These are phyloP conservation scores for Aspergillus panamensis DNA, from an alignment of 495 filamentous ascomycete genomes.

Conservation along the genomic window DNA sequence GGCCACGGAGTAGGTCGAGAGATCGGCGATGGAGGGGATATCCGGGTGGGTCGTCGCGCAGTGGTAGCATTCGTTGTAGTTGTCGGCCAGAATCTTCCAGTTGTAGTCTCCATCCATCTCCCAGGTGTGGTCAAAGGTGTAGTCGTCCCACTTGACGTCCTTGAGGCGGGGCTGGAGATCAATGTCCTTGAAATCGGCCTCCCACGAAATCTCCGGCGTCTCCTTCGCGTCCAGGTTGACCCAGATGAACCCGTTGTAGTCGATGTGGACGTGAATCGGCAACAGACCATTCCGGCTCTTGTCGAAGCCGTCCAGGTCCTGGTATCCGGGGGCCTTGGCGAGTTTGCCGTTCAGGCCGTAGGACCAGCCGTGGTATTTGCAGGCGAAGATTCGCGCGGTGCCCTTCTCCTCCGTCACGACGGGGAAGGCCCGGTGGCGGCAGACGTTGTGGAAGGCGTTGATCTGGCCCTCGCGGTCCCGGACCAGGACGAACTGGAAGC, in stretches of 20 bases:
- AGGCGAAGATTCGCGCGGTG: constrained; percentile 48
- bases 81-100: constrained; percentile 51
- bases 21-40: constrained; percentile 40
- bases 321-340: constrained; percentile 55
- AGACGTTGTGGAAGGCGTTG: constrained; percentile 59
- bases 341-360: constrained; percentile 57
- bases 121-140: constrained; percentile 46
- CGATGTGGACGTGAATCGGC: constrained; percentile 45
- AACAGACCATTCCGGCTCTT: constrained; percentile 49
- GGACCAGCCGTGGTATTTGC: constrained; percentile 61
- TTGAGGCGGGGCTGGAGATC: constrained; percentile 36
- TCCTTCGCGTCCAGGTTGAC: constrained; percentile 45
- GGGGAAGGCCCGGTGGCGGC: constrained; percentile 55
- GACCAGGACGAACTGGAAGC: constrained; percentile 49
- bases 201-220: constrained; percentile 41
- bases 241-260: constrained; percentile 49
- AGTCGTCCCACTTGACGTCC: constrained; percentile 44
- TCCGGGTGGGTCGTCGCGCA: constrained; percentile 48
- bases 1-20: constrained; percentile 42
- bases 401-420: constrained; percentile 50
- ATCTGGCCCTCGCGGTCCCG: constrained; percentile 46
- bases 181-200: constrained; percentile 38
- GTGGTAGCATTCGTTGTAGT: constrained; percentile 54
- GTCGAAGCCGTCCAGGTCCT: constrained; percentile 53
- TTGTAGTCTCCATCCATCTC: constrained; percentile 45